These are phyloP conservation scores for Solanum lycopersicoides DNA, from an alignment of 257 asterid species.

Conservation along the genomic window DNA sequence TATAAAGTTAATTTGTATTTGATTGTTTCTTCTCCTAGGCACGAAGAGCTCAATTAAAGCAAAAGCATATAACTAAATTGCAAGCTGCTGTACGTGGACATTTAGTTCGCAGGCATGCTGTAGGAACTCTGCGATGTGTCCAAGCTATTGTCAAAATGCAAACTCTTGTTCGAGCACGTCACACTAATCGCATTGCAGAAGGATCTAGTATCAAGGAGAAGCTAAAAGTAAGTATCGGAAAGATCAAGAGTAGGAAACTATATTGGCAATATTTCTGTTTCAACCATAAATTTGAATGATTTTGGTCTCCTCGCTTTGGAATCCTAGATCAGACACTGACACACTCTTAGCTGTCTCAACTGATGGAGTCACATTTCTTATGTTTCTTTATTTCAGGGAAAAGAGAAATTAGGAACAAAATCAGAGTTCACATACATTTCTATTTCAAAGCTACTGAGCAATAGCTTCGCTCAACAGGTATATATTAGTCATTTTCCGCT, in stretches of 20 bases:
- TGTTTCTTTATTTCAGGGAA: slow-evolving; percentile 38
- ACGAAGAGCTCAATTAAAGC: slow-evolving; percentile 40
- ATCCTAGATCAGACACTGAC: neutral
- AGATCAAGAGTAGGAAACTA: neutral
- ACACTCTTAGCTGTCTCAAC: neutral
- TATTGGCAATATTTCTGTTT: slow-evolving; percentile 11
- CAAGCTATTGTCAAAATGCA: slow-evolving; percentile 92
- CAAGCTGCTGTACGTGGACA: slow-evolving; percentile 98
- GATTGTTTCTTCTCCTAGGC: slow-evolving; percentile 45
- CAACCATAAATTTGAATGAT: neutral
- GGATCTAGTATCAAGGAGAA: slow-evolving; percentile 16
- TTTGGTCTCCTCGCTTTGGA: neutral
- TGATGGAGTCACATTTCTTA: neutral
- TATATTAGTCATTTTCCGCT: slow-evolving; percentile 1
- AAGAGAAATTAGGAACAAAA: slow-evolving; percentile 16
- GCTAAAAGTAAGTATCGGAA: slow-evolving; percentile 19
- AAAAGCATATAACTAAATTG: slow-evolving; percentile 47
- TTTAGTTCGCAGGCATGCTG: slow-evolving; percentile 74
- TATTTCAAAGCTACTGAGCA: slow-evolving; percentile 71
- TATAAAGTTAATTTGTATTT: neutral
- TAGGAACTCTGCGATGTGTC: slow-evolving; percentile 89
- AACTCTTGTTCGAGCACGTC: slow-evolving; percentile 75
- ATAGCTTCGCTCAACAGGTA: slow-evolving; percentile 91
- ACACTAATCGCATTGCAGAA: slow-evolving; percentile 16
- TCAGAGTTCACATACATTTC: slow-evolving; percentile 32